Evolutionary conservation across 2,329 filamentous ascomycete species (phyloP).

Genomic region (Xylaria sp.): DNA sequence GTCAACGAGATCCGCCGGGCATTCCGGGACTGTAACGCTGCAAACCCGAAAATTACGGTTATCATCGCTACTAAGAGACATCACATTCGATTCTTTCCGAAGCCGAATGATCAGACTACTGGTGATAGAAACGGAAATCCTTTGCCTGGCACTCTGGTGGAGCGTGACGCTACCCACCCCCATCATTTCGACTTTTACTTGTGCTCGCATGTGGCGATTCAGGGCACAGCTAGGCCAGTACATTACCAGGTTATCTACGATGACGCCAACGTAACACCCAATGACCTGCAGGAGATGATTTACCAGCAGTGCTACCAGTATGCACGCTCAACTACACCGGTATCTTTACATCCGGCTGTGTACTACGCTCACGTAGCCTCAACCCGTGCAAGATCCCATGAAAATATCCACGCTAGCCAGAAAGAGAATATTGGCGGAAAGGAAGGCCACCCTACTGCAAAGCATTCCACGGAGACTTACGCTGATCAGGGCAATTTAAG

Average conservation of each 20-base stretch:
- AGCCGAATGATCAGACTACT: slow-evolving; percentile 50
- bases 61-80: slow-evolving; percentile 93
- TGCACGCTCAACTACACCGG: slow-evolving; percentile 86
- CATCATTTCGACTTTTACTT: slow-evolving; percentile 87
- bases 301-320: slow-evolving; percentile 97
- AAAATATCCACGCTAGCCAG: slow-evolving; percentile 55
- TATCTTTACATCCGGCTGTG: slow-evolving; percentile 85
- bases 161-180: slow-evolving; percentile 87
- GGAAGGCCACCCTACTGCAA: slow-evolving; percentile 43
- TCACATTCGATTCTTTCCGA: slow-evolving; percentile 90
- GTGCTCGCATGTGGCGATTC: slow-evolving; percentile 73
- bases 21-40: slow-evolving; percentile 50
- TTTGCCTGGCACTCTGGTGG: slow-evolving; percentile 84
- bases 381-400: slow-evolving; percentile 77
- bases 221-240: slow-evolving; percentile 90
- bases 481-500: slow-evolving; percentile 10
- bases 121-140: slow-evolving; percentile 81
- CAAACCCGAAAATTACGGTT: slow-evolving; percentile 74
- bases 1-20: slow-evolving; percentile 70
- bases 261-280: slow-evolving; percentile 70
- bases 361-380: slow-evolving; percentile 96
- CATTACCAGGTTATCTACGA: slow-evolving; percentile 91
- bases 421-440: slow-evolving; percentile 52
- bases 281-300: slow-evolving; percentile 82
- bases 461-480: slow-evolving; percentile 33